phyloP scores from a whole-genome alignment of 345 rosid genomes.

The Moricandia arvensis region DNA sequence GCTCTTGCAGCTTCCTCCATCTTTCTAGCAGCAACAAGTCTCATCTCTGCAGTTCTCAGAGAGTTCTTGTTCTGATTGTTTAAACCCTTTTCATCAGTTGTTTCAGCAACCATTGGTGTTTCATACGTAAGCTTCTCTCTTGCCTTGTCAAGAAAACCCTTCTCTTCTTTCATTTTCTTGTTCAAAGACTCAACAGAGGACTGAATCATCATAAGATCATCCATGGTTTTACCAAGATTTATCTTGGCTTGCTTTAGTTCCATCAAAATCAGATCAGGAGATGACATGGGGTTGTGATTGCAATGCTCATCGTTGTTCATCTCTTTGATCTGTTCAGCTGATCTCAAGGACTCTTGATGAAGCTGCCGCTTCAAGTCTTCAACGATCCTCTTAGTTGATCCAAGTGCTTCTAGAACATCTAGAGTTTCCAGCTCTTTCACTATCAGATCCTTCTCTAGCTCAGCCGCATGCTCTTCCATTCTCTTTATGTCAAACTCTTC shows the following conservation, averaged over 20 bases:
- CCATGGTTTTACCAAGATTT: slow-evolving; percentile 83
- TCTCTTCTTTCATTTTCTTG: slow-evolving; percentile 81
- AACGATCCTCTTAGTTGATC: slow-evolving; percentile 75
- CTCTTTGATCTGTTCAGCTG: slow-evolving; percentile 57
- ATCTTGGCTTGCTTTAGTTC: slow-evolving; percentile 84
- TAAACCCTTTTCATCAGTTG: slow-evolving; percentile 32
- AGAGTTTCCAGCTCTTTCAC: slow-evolving; percentile 92
- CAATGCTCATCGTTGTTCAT: slow-evolving; percentile 58
- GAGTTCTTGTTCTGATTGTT: slow-evolving; percentile 43
- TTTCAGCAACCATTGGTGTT: slow-evolving; percentile 39
- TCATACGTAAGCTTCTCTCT: slow-evolving; percentile 57
- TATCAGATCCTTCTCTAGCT: slow-evolving; percentile 85
- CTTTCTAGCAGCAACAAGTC: slow-evolving; percentile 79
- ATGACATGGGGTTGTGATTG: slow-evolving; percentile 42
- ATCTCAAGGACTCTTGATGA: slow-evolving; percentile 75
- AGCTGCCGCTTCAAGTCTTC: slow-evolving; percentile 87
- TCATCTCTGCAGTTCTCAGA: slow-evolving; percentile 76
- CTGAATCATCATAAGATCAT: slow-evolving; percentile 77
- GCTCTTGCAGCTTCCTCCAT: slow-evolving; percentile 99
- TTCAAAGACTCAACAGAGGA: slow-evolving; percentile 73
- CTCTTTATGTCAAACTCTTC: slow-evolving; percentile 80
- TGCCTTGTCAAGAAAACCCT: slow-evolving; percentile 56
- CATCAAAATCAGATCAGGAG: slow-evolving; percentile 75
- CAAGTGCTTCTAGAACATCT: slow-evolving; percentile 90
- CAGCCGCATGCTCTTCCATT: slow-evolving; percentile 85